Evolutionary conservation across 2,329 filamentous ascomycete genomes (phyloP), one percentile per base, ranked within the genome.

Genomic region (Lachnellula cervina): DNA sequence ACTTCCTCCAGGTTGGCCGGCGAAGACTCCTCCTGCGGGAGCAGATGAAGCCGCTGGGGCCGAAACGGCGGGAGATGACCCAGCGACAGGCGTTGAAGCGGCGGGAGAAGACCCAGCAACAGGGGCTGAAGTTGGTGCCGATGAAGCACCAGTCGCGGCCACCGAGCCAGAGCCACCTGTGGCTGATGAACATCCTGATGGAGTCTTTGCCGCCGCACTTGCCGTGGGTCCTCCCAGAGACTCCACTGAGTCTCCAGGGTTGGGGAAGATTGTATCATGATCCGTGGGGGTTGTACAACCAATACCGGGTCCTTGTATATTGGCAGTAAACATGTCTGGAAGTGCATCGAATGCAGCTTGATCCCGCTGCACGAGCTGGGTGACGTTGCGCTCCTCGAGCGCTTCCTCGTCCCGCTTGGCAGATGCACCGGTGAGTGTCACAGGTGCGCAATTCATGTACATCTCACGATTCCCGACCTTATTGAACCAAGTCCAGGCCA

Each of bases 401-500:
- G 61, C 62, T 21, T 60, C 55, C 2, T 59, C 64, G 37, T 67
- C 68, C 6, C 75, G 69, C 68, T 83, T 80, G 52, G 72, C 69
- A 1, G 74, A 71, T 21, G 74, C 73, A 4, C 72, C 74, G 0
- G 81, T 82, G 23, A 97, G 78, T 0, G 77, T 80, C 48, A 96
- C 72, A 0, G 89, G 83, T 0, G 88, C 90, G 65, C 93, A 99
- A 80, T 96, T 95, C 91, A 96, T 96, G 79, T 97, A 97, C 80
- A 96, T 90, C 70, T 97, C 94, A 1, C 92, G 86, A 76, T 96
- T 96, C 2, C 94, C 94, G 9, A 96, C 68, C 57, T 87, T 88
- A 77, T 97, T 97, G 73, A 96, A 84, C 94, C 94, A 97, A 0
- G 90, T 90, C 91, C 92, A 97, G 0, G 90, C 90, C 5, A 97